These are phyloP conservation scores for Ocimum tenuiflorum DNA, from an alignment of 257 asterid genomes.

Conservation along the genomic window DNA sequence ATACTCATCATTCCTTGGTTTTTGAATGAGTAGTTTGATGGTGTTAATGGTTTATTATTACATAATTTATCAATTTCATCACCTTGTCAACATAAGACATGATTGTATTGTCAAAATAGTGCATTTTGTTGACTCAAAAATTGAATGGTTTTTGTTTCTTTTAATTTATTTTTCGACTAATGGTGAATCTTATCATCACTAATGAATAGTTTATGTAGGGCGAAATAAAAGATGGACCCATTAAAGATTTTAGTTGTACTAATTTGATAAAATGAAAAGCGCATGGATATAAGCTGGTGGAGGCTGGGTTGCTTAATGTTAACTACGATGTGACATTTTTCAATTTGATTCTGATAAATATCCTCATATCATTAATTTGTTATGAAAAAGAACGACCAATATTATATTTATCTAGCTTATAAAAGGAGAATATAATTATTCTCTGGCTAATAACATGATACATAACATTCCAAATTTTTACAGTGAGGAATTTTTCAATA, in stretches of 20 bases:
- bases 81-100: constrained; percentile 18
- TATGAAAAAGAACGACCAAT: too few relatives aligned
- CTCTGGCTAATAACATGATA: too few relatives aligned
- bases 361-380: too few relatives aligned
- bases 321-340: not conserved
- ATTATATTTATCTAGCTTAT: too few relatives aligned
- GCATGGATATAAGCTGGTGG: not conserved
- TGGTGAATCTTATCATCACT: constrained; percentile 13
- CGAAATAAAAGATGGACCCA: not conserved
- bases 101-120: constrained; percentile 2
- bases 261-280: not conserved
- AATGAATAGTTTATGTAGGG: not conserved
- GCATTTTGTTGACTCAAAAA: not conserved
- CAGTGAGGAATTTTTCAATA: too few relatives aligned
- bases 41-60: constrained; percentile 11
- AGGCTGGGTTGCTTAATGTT: not conserved
- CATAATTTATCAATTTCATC: not conserved
- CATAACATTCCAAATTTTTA: too few relatives aligned
- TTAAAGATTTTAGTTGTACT: not conserved
- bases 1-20: constrained; percentile 22
- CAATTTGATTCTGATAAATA: not conserved
- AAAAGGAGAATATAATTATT: too few relatives aligned
- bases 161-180: not conserved
- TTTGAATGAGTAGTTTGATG: not conserved
- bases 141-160: not conserved